Percentiles rank a stretch among this genome's conserved stretches.
Evolutionary conservation across 1,284 basidiomycete species (phyloP).

Genomic region (Moniliophthora roreri): DNA sequence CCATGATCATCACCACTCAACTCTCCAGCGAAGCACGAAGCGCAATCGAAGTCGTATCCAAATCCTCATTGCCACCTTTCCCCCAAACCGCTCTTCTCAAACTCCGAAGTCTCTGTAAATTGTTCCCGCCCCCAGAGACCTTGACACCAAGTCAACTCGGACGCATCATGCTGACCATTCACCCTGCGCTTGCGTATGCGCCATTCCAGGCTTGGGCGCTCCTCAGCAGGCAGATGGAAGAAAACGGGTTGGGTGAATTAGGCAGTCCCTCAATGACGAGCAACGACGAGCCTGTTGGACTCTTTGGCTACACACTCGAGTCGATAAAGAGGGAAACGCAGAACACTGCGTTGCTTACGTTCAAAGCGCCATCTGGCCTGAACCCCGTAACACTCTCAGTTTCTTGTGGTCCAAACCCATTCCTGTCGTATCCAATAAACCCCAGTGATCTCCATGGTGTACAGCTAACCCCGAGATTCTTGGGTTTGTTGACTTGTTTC

Average conservation of each 20-base stretch:
- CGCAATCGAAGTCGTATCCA: conserved; percentile 49
- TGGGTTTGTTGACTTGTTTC: conserved; percentile 46
- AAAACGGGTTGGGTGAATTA: conserved; percentile 52
- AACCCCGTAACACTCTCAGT: conserved; percentile 34
- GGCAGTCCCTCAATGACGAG: conserved; percentile 44
- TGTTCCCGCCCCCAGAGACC: conserved; percentile 46
- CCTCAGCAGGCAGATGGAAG: conserved; percentile 52
- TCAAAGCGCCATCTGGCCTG: conserved; percentile 29
- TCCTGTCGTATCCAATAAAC: conserved; percentile 40
- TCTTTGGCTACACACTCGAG: conserved; percentile 51
- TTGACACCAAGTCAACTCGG: conserved; percentile 49
- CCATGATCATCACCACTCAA: conserved; percentile 60
- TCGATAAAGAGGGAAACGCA: conserved; percentile 41
- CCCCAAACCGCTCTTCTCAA: conserved; percentile 62
- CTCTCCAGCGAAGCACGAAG: conserved; percentile 56
- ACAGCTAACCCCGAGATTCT: conserved; percentile 38
- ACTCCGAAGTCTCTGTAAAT: conserved; percentile 39
- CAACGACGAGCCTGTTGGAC: conserved; percentile 40
- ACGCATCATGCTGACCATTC: conserved; percentile 51
- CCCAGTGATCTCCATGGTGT: conserved; percentile 28
- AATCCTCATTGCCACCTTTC: conserved; percentile 54
- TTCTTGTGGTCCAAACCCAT: conserved; percentile 44
- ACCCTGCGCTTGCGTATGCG: conserved; percentile 53
- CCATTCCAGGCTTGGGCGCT: conserved; percentile 62
- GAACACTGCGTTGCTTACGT: conserved; percentile 40